Conservation (phyloP, 345 rosid genomes). For the Camelina sativa region DNA sequence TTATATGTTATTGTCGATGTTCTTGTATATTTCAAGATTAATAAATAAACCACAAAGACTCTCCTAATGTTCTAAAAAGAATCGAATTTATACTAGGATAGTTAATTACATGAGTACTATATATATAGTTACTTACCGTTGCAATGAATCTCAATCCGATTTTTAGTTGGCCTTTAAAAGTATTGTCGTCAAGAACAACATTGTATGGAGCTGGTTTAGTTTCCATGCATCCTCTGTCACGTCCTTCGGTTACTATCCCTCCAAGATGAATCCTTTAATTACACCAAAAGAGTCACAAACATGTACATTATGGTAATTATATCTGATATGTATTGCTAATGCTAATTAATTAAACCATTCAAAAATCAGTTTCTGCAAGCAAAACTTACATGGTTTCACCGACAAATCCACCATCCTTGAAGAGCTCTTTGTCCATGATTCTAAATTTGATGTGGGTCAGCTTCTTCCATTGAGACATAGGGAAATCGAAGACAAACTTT, state of each 20-base stretch:
- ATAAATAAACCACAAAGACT: background rate
- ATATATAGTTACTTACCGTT: constrained; percentile 40
- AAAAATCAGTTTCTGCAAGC: background rate
- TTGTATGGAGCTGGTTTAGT: constrained; percentile 66
- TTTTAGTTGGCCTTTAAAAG: constrained; percentile 69
- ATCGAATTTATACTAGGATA: background rate
- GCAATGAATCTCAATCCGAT: constrained; percentile 69
- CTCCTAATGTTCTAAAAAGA: background rate
- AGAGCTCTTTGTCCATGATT: constrained; percentile 68
- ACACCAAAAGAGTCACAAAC: constrained; percentile 1
- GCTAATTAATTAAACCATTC: background rate
- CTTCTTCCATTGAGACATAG: constrained; percentile 57
- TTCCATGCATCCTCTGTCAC: constrained; percentile 56
- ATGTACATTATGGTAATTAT: background rate
- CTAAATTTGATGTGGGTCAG: constrained; percentile 60
- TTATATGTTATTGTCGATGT: background rate
- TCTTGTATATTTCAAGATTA: background rate
- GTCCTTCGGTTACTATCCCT: constrained; percentile 71
- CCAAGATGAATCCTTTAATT: constrained; percentile 70
- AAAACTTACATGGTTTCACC: constrained; percentile 72
- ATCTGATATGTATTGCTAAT: background rate
- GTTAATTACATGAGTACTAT: background rate
- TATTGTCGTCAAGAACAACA: constrained; percentile 76
- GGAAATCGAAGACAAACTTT: constrained; percentile 70
- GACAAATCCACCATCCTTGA: constrained; percentile 63